These are phyloP conservation scores for Fusarium temperatum DNA, from an alignment of 2,329 filamentous ascomycete genomes.

Conservation along the genomic window DNA sequence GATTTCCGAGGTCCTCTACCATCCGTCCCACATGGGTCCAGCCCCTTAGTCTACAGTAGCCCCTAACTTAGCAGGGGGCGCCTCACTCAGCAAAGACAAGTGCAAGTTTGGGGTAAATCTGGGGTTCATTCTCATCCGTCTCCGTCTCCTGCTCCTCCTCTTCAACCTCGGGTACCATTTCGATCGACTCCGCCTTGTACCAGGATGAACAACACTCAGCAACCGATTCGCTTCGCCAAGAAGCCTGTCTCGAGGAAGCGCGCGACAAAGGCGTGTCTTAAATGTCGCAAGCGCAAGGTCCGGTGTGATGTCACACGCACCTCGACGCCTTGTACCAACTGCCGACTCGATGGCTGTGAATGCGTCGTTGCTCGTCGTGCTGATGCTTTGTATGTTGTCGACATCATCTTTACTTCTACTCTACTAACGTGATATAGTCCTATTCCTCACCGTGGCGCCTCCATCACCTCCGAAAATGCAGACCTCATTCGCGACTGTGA, in stretches of 20 bases:
- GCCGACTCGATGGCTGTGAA: conserved; percentile 29
- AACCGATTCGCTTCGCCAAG: conserved; percentile 31
- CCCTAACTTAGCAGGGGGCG: not conserved
- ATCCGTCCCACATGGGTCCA: not conserved
- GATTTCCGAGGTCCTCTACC: conserved; percentile 6
- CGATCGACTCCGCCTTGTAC: not conserved
- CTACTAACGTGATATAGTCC: not conserved
- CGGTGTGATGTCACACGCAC: conserved; percentile 37
- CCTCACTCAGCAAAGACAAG: not conserved
- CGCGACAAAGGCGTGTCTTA: conserved; percentile 35
- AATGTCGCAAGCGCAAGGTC: conserved; percentile 34
- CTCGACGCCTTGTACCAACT: conserved; percentile 33
- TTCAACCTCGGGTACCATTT: conserved; percentile 17
- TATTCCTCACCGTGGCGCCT: not conserved
- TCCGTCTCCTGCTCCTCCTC: not conserved
- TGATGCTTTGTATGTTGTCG: conserved; percentile 9
- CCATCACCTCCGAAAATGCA: not conserved
- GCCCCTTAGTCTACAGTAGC: not conserved
- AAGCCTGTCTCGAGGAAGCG: conserved; percentile 33
- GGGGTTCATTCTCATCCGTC: conserved; percentile 5
- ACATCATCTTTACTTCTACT: rapidly evolving
- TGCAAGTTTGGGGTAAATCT: conserved; percentile 21
- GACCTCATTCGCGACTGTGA: conserved; percentile 2
- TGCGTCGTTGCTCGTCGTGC: conserved; percentile 28
- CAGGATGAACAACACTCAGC: conserved; percentile 29